Evolutionary conservation across 352 stramenopile genomes (phyloP), one percentile per base, ranked within the genome.

Genomic region (Globisporangium radiosum): DNA sequence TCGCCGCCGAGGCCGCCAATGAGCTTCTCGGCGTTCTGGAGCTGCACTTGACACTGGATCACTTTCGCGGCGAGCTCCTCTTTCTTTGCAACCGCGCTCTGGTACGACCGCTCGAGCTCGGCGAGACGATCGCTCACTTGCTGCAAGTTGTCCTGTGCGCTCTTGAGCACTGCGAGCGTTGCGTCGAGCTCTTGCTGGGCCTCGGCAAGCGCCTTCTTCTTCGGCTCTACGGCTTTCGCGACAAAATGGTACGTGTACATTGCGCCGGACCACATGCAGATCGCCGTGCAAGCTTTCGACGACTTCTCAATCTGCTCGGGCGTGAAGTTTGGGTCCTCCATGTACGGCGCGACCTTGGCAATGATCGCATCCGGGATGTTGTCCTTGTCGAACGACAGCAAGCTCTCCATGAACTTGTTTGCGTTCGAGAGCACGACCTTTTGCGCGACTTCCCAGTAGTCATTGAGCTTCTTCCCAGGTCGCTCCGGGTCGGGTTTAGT

Each of bases 311-410:
- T 96, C n/a, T 79, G 75, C 37, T 95, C 87, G 0, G 90, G 89
- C 5, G 85, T 96, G 57, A 96, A 97, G 56, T 95, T 94, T 1
- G 85, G 85, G 58, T 96, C 87, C 53, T 94, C 81, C 74, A 96
- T 95, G 65, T 92, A 96, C 0, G 87, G 80, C 0, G 71, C 57
- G 2, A 92, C 81, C 58, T 92, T 94, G 8, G 71, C 56, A 44
- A 96, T 89, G 57, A 96, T 94, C 7, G 78, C 78, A 54, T 96
- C 88, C 0, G 88, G 85, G 44, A 97, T 97, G 60, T 97, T 96
- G 60, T 97, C 90, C 63, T 98, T 98, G 70, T 97, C 90, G 51
- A 97, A 97, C 7, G 78, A 77, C 39, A 96, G 62, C 17, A 97
- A 59, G 19, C 79, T 93, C 49, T 96, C 81, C 72, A 97, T 82